Evolutionary conservation across 768 basidiomycete species (phyloP), one percentile per base, ranked within the genome.

Genomic region (Suillus ampliporus): DNA sequence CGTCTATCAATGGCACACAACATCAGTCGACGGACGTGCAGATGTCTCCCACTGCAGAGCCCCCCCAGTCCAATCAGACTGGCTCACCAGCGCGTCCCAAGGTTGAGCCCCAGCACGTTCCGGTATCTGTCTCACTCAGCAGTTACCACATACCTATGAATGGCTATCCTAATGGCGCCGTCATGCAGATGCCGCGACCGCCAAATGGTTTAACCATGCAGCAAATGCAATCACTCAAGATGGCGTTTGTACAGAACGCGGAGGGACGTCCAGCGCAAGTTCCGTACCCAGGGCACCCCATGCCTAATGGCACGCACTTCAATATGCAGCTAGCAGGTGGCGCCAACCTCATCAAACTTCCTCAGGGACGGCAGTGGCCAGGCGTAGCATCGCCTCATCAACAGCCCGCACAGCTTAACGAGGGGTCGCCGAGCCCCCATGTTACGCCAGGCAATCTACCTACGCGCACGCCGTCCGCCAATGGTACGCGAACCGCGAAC

Each of bases 221-320:
- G 63, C 87, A 89, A 67, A 77, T 89, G 72, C 86, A 88, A 71
- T 82, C 78, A 60, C 68, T 89, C 46, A 88, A 89, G 74, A 75
- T 83, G 10, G 85, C 83, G 4, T 83, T 88, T 62, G 83, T 82
- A 40, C 76, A 74, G 58, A 74, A 72, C 19, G 57, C 72, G 58
- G 68, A 74, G 56, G 73, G 71, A 61, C 74, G 76, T 62, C 78
- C 82, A 69, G 79, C 82, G 14, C 76, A 72, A 60, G 21, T 67
- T 3, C 64, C 72, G 14, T 76, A 71, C 35, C 62, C 72, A 56
- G 76, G 76, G 56, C 75, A 78, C 31, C 51, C 69, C 34, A 67
- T 75, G 21, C 64, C 67, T 5, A 71, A 67, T 38, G 71, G 72
- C 47, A 40, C 71, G 15, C 75, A 77, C 62, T 72, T 74, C 60